Evolutionary conservation across 305 asterid genomes (phyloP).

Genomic region (Fraxinus xanthoxyloides): DNA sequence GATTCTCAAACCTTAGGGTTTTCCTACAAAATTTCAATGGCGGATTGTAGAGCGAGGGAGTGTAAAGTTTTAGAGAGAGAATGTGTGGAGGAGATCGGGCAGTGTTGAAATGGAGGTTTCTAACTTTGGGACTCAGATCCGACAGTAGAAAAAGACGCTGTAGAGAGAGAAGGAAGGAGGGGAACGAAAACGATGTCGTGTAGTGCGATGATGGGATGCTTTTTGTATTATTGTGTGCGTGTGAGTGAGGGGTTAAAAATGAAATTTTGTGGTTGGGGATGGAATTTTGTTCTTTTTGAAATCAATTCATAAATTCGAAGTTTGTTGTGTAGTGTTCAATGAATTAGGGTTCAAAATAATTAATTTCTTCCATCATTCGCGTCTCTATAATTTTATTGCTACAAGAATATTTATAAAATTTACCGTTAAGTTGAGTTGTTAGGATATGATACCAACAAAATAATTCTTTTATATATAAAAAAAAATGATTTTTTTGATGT

Average conservation of each 20-base stretch:
- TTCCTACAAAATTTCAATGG: not conserved
- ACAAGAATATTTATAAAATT: not conserved
- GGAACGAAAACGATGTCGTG: conserved; percentile 14
- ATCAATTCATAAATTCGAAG: not conserved
- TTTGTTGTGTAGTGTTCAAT: not conserved
- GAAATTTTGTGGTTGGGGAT: conserved; percentile 4
- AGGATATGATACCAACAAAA: too few species aligned
- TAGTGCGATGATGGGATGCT: not conserved
- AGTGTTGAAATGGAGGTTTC: conserved; percentile 28
- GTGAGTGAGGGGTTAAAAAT: not conserved
- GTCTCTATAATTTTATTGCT: not conserved
- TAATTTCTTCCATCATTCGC: not conserved
- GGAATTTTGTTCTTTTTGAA: not conserved
- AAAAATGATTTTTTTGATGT: too few species aligned
- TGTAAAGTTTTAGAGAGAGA: conserved; percentile 8
- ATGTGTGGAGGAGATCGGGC: conserved; percentile 29
- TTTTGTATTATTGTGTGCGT: not conserved
- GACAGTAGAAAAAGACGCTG: not conserved
- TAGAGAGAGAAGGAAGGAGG: not conserved
- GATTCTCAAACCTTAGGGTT: conserved; percentile 1
- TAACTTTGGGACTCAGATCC: conserved; percentile 42
- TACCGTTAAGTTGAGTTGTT: not conserved
- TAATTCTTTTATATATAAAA: too few species aligned
- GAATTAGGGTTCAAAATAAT: not conserved
- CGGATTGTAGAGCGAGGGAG: not conserved